phyloP scores from a whole-genome alignment of 2,329 filamentous ascomycete genomes.

The Cordyceps fumosorosea region DNA sequence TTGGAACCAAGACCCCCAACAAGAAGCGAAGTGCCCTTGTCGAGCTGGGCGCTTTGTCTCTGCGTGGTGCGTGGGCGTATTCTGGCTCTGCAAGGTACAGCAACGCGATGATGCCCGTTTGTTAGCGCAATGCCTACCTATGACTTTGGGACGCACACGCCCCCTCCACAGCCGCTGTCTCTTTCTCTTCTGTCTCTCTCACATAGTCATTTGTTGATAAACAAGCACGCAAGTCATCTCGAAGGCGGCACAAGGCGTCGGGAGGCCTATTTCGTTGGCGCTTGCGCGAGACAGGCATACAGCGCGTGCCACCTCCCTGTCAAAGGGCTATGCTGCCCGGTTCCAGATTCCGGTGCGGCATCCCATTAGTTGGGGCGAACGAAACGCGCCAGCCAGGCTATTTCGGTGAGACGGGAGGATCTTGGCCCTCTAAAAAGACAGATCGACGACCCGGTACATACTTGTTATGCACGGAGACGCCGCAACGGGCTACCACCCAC shows the following conservation, averaged over 20 bases:
- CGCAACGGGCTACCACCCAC: background rate
- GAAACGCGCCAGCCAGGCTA: background rate
- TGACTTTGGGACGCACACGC: background rate
- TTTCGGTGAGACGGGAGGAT: constrained; percentile 9
- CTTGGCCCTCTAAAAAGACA: background rate
- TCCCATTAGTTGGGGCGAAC: background rate
- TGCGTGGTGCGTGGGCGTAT: background rate
- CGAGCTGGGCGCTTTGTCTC: constrained; percentile 5
- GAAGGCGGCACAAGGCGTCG: background rate
- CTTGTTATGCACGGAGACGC: background rate
- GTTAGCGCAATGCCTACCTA: background rate
- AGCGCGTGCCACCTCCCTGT: constrained; percentile 3
- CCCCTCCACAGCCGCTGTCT: background rate
- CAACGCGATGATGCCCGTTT: background rate
- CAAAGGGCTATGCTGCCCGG: background rate
- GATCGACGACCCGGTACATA: constrained; percentile 1
- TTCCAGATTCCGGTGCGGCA: background rate
- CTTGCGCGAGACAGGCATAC: background rate
- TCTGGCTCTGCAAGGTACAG: constrained; percentile 10
- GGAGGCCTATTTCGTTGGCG: background rate
- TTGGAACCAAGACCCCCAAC: background rate
- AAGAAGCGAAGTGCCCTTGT: background rate
- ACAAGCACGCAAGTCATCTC: background rate
- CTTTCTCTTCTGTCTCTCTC: background rate
- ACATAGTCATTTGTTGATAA: background rate